Evolutionary conservation across 495 filamentous ascomycete species (phyloP), one percentile per base, ranked within the genome.

Genomic region (Daldinia concentrica): DNA sequence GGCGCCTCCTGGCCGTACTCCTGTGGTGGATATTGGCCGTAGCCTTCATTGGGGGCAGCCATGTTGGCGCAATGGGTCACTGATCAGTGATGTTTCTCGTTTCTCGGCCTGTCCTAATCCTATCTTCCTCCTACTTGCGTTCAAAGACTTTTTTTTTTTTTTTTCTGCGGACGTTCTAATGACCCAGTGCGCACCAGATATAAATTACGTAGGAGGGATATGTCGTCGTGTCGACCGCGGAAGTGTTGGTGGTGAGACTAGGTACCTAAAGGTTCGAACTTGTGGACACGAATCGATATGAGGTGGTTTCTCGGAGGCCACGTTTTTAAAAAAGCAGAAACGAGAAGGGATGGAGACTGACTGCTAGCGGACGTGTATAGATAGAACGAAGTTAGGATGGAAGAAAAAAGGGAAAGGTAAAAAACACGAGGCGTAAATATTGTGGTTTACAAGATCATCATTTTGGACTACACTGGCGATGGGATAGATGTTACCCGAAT

Each of bases 1-100:
- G 80, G 80, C 59, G 79, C 76, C 50, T 80, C 78, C 68, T 85
- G 79, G 52, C 76, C 72, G 75, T 91, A 92, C 67, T 85, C 87
- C 78, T 91, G 90, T 66, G 89, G 89, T 78, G 89, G 88, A 59
- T 84, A 83, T 64, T 86, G 84, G 80, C 82, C 81, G 74, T 89
- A 88, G 76, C 81, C 83, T 30, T 86, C 84, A 68, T 87, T 82
- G 29, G 86, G 85, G 58, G 85, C 84, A 22, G 86, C 80, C 86
- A 88, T 88, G 60, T 74, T 79, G 76, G 74, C 73, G 74, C 64
- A 65, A 64, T 48, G 64, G 66, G 61, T 54, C 27, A 54, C 27
- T 14, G 26, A 30, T 68, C 63, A 64, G 56, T 45, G 48, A 48
- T 58, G 30, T 58, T 58, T 52, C 45, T 66, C 61, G 57, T 59